These are phyloP conservation scores for Globisporangium nunn DNA, from an alignment of 352 stramenopile species.

Conservation along the genomic window DNA sequence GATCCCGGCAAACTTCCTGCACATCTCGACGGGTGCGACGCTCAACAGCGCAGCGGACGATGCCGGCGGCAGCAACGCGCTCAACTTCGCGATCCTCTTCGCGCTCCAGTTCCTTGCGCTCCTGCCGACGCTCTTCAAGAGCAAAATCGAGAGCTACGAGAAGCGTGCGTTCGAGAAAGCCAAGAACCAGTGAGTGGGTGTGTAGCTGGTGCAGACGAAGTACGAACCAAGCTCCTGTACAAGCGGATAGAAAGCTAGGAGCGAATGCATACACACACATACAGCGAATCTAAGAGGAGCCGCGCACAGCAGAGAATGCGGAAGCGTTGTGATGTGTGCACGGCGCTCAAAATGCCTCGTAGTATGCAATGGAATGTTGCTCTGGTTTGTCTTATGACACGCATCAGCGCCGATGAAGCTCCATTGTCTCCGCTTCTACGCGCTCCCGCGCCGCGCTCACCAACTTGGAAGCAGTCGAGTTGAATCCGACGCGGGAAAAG, in stretches of 20 bases:
- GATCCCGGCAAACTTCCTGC: slow-evolving; percentile 77
- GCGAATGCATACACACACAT: neutral
- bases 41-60: slow-evolving; percentile 59
- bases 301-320: neutral
- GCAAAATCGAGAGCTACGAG: slow-evolving; percentile 82
- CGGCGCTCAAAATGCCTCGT: neutral
- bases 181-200: slow-evolving; percentile 22
- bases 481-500: slow-evolving; percentile 19
- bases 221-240: no score
- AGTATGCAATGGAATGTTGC: neutral
- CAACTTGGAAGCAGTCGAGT: slow-evolving; percentile 21
- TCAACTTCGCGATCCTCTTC: slow-evolving; percentile 82
- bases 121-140: slow-evolving; percentile 80
- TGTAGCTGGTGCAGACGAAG: no score
- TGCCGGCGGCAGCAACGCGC: slow-evolving; percentile 45
- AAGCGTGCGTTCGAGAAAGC: slow-evolving; percentile 64
- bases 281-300: no score
- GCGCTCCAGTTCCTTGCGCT: slow-evolving; percentile 79
- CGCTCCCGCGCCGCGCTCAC: slow-evolving; percentile 33
- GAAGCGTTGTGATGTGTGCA: neutral
- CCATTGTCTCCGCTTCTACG: slow-evolving; percentile 13
- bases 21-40: slow-evolving; percentile 79
- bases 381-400: neutral
- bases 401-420: neutral
- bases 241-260: neutral